A percentile compares a stretch with the other conserved stretches of the same genome.
These are phyloP conservation scores for Smithsoniella earleae DNA, from an alignment of 163 green algal species.

Conservation along the genomic window DNA sequence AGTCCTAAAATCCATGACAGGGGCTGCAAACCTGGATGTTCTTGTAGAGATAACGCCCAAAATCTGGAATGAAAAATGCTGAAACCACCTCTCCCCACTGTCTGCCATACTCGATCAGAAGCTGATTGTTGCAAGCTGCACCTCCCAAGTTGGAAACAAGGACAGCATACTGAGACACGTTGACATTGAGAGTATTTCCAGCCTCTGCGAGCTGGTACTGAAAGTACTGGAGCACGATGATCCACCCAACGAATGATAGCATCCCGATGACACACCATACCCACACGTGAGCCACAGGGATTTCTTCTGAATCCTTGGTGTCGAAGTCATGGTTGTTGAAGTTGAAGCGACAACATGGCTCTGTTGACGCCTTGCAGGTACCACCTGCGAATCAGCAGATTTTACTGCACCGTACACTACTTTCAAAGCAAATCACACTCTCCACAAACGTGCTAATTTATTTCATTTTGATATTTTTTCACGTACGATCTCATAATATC, in stretches of 20 bases:
- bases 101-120: neutral
- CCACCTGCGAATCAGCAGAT: too few species aligned
- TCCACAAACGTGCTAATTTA: too few species aligned
- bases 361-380: too few species aligned
- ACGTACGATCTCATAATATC: too few species aligned
- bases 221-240: constrained; percentile 22
- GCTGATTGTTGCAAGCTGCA: neutral
- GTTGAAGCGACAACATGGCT: neutral
- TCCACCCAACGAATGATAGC: neutral
- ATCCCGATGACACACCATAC: neutral
- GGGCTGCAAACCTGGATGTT: too few species aligned
- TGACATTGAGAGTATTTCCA: constrained; percentile 4
- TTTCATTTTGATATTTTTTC: too few species aligned
- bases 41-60: neutral
- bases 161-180: constrained; percentile 29
- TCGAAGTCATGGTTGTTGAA: neutral
- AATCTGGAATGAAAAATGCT: neutral
- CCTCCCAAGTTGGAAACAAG: constrained; percentile 8
- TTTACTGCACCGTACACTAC: neutral
- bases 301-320: neutral
- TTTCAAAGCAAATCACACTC: neutral
- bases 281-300: neutral
- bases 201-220: constrained; percentile 21
- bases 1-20: too few species aligned
- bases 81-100: neutral